Percentiles rank a stretch among this genome's conserved stretches.
Conservation (phyloP, 2,329 filamentous ascomycete species). For the Ceratocystis cacaofunesta region DNA sequence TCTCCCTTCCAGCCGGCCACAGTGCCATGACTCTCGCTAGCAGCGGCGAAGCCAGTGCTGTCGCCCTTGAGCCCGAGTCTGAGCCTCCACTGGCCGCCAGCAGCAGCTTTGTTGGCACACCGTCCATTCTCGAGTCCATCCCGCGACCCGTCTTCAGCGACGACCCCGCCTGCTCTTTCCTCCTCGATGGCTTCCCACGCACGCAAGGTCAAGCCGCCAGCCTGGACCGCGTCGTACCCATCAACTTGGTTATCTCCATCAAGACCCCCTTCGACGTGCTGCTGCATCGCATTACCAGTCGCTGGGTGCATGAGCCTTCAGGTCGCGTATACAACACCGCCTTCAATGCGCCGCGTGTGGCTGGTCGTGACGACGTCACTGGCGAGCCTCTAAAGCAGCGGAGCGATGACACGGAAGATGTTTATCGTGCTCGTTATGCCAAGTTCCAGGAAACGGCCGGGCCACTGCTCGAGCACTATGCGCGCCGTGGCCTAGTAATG, state of each 20-base stretch:
- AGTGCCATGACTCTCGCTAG: conserved; percentile 8
- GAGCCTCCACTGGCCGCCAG: conserved; percentile 26
- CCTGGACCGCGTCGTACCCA: conserved; percentile 71
- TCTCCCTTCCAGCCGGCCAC: conserved; percentile 36
- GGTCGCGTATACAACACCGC: conserved; percentile 90
- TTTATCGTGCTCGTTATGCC: conserved; percentile 64
- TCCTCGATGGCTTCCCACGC: conserved; percentile 91
- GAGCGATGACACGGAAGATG: conserved; percentile 71
- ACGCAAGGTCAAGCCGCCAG: conserved; percentile 65
- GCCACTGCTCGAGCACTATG: conserved; percentile 79
- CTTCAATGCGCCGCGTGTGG: conserved; percentile 72
- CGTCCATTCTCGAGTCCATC: conserved; percentile 25
- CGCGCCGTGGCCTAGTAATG: conserved; percentile 67
- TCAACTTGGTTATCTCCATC: conserved; percentile 83
- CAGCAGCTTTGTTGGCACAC: conserved; percentile 25
- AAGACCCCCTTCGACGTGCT: conserved; percentile 77
- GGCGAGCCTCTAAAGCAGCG: conserved; percentile 73
- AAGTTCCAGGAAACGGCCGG: conserved; percentile 80
- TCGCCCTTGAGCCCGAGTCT: background rate
- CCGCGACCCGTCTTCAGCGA: conserved; percentile 39
- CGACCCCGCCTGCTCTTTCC: conserved; percentile 69
- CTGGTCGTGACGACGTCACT: conserved; percentile 76
- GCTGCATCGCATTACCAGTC: conserved; percentile 73
- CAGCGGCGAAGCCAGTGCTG: conserved; percentile 22
- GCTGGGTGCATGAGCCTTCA: conserved; percentile 85